These are phyloP conservation scores for Beauveria scarabaeidicola DNA, from an alignment of 2,329 filamentous ascomycete species.

Conservation along the genomic window DNA sequence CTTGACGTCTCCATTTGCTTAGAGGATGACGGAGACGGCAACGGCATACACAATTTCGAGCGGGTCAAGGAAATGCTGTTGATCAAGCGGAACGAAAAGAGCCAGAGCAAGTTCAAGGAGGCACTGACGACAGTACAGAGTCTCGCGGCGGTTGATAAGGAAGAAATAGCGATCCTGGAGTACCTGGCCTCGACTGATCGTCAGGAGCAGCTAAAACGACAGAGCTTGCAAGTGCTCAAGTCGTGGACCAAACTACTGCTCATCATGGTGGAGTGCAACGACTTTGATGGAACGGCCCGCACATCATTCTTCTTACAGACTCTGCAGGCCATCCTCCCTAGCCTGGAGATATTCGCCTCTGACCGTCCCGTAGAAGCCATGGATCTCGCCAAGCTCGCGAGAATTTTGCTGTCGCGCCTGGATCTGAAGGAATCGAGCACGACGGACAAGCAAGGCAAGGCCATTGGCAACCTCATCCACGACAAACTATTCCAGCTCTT, in stretches of 20 bases:
- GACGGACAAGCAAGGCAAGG: constrained; percentile 35
- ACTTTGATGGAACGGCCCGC: constrained; percentile 64
- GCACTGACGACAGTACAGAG: constrained; percentile 43
- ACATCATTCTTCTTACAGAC: constrained; percentile 77
- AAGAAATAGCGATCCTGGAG: constrained; percentile 52
- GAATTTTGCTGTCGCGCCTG: constrained; percentile 62
- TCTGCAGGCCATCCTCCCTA: constrained; percentile 79
- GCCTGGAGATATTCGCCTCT: constrained; percentile 68
- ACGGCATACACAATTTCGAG: constrained; percentile 56
- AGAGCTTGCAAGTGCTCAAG: constrained; percentile 59
- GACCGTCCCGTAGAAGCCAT: constrained; percentile 62
- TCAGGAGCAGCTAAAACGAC: constrained; percentile 46
- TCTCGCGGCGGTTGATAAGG: constrained; percentile 41
- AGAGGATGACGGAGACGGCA: constrained; percentile 49
- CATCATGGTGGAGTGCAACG: constrained; percentile 73
- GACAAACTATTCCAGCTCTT: constrained; percentile 90
- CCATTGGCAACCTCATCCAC: constrained; percentile 64
- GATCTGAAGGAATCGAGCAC: constrained; percentile 41
- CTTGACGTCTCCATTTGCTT: constrained; percentile 60
- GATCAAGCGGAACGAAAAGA: constrained; percentile 56
- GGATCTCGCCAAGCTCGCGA: constrained; percentile 69
- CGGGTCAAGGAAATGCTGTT: constrained; percentile 67
- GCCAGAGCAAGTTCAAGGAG: not conserved
- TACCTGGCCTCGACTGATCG: constrained; percentile 58
- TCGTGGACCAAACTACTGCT: constrained; percentile 81